Conservation (phyloP, 225 moss, liverwort and hornwort species). For the Lunularia cruciata region DNA sequence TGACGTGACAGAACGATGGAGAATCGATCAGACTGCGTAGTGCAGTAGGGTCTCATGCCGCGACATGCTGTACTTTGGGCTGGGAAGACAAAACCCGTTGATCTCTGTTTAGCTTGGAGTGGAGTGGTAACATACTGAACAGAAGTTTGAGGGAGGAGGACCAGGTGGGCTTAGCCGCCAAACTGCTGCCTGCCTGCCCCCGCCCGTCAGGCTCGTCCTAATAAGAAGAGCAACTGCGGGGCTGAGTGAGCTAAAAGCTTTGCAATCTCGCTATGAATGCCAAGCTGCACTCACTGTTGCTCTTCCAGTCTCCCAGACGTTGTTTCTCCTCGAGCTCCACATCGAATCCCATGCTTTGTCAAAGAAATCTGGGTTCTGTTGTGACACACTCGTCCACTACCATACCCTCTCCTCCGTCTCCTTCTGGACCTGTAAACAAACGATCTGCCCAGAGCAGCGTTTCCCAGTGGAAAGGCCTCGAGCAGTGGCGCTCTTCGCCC, state of each 20-base stretch:
- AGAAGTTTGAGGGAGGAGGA: not conserved
- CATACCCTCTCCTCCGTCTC: not conserved
- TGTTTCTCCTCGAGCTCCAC: not conserved
- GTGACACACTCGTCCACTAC: not conserved
- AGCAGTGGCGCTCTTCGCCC: conserved; percentile 60
- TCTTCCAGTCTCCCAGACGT: not conserved
- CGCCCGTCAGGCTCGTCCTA: not conserved
- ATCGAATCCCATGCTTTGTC: conserved; percentile 7
- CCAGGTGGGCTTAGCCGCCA: conserved; percentile 12
- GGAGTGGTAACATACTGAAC: too few relatives aligned
- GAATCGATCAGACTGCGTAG: not conserved
- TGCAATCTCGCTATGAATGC: conserved; percentile 15
- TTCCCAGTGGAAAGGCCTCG: conserved; percentile 78
- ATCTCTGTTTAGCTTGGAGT: not conserved
- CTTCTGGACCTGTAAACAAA: not conserved
- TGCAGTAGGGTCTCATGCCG: not conserved
- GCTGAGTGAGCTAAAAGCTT: not conserved
- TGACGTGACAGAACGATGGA: conserved; percentile 14
- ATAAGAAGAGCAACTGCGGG: conserved; percentile 1
- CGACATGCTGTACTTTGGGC: not conserved
- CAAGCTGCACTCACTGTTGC: conserved; percentile 6
- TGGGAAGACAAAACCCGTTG: not conserved
- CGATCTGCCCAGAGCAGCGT: conserved; percentile 40
- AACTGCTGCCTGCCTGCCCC: not conserved
- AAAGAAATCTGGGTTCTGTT: conserved; percentile 4